phyloP scores from a whole-genome alignment of 495 filamentous ascomycete genomes.

The Ramalina intermedia region DNA sequence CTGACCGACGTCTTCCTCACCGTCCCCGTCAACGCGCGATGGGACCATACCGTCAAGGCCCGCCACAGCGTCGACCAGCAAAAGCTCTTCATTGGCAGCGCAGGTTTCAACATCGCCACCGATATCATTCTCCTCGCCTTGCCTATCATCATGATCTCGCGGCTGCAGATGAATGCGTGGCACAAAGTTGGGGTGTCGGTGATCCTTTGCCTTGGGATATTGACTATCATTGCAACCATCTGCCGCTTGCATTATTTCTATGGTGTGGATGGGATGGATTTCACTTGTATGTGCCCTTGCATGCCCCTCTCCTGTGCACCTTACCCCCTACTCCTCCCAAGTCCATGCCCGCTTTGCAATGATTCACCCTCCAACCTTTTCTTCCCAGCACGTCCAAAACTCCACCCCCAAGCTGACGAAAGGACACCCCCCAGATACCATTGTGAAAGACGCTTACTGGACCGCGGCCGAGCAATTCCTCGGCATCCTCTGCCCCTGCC shows the following conservation, averaged over 20 bases:
- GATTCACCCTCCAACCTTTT: too few relatives aligned
- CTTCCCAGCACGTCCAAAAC: too few relatives aligned
- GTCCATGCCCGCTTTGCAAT: too few relatives aligned
- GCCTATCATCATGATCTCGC: constrained; percentile 23
- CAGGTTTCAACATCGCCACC: constrained; percentile 20
- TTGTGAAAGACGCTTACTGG: constrained; percentile 41
- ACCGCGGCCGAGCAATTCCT: constrained; percentile 42
- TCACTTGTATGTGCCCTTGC: background rate
- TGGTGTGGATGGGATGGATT: background rate
- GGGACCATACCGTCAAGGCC: constrained; percentile 14
- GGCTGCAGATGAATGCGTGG: constrained; percentile 15
- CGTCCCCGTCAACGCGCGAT: constrained; percentile 16
- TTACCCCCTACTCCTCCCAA: background rate
- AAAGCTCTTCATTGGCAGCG: constrained; percentile 17
- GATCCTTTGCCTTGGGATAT: constrained; percentile 23
- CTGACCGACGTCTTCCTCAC: constrained; percentile 1
- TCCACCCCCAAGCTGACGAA: too few relatives aligned
- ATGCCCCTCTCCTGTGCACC: too few relatives aligned
- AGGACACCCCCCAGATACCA: constrained; percentile 18
- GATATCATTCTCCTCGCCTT: constrained; percentile 26
- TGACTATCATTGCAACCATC: constrained; percentile 2
- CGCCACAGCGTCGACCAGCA: constrained; percentile 9
- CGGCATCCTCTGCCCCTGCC: constrained; percentile 40
- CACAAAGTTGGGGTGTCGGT: constrained; percentile 24
- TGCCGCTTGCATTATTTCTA: background rate